phyloP scores from a whole-genome alignment of 208 protist genomes.

The Leishmania martiniquensis region DNA sequence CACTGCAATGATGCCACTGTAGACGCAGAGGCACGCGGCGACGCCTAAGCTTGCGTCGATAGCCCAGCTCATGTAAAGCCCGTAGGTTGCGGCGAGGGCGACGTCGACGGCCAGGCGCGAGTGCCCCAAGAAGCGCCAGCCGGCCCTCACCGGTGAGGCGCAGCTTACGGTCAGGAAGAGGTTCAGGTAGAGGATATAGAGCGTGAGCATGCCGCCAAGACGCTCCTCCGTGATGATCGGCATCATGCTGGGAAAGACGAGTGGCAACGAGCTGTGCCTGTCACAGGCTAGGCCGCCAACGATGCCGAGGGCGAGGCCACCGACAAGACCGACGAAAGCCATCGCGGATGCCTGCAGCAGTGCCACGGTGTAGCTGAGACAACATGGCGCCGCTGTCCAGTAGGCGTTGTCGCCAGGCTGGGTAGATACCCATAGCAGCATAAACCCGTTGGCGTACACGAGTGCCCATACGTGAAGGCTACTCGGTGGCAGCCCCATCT shows the following conservation, averaged over 20 bases:
- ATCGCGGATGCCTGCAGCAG: slow-evolving; percentile 11
- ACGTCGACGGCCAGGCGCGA: slow-evolving; percentile 1
- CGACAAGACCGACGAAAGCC: slow-evolving; percentile 1
- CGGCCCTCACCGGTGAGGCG: slow-evolving; percentile 25
- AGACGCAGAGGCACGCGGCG: slow-evolving; percentile 7
- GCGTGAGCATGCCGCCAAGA: background rate
- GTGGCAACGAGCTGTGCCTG: background rate
- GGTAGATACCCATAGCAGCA: slow-evolving; percentile 4
- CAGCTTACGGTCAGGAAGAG: slow-evolving; percentile 12
- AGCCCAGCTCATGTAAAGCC: background rate
- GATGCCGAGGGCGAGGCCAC: slow-evolving; percentile 6
- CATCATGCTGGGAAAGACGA: too few relatives aligned
- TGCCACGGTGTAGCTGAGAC: background rate
- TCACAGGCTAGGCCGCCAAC: background rate
- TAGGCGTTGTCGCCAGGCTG: background rate
- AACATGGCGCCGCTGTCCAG: background rate
- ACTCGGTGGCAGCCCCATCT: slow-evolving; percentile 4
- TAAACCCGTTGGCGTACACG: background rate
- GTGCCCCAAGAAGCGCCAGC: slow-evolving; percentile 5
- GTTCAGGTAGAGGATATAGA: slow-evolving; percentile 16
- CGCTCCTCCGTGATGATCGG: background rate
- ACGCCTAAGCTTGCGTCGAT: background rate
- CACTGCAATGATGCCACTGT: slow-evolving; percentile 8
- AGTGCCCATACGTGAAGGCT: background rate
- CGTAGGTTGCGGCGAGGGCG: background rate